Conservation (phyloP, 805 yeast genomes). For the Myxozyma kluyveri region DNA sequence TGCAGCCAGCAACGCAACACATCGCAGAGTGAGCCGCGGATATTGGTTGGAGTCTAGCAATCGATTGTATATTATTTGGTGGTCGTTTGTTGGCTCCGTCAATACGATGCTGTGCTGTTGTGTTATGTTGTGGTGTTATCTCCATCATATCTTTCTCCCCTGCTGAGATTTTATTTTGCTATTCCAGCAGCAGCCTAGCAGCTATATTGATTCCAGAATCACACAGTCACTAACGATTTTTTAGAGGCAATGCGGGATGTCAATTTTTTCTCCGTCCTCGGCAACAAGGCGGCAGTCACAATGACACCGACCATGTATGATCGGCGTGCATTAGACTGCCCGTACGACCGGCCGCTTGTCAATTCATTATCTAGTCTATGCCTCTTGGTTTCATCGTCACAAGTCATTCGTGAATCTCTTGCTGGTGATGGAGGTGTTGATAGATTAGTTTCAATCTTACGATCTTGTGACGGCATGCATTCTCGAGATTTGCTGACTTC, state of each 20-base stretch:
- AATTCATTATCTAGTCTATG: slow-evolving; percentile 89
- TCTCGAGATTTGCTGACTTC: slow-evolving; percentile 57
- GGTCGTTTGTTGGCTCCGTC: too few relatives aligned
- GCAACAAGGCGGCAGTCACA: slow-evolving; percentile 88
- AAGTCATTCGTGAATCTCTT: slow-evolving; percentile 86
- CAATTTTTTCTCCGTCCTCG: slow-evolving; percentile 71
- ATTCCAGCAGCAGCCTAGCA: too few relatives aligned
- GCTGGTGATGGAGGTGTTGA: slow-evolving; percentile 90
- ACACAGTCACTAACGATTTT: too few relatives aligned
- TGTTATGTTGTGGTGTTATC: too few relatives aligned
- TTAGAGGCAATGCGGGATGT: slow-evolving; percentile 72
- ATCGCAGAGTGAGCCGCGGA: too few relatives aligned
- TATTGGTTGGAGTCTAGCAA: too few relatives aligned
- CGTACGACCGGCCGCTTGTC: slow-evolving; percentile 84
- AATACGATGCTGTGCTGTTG: too few relatives aligned
- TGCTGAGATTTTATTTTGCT: too few relatives aligned
- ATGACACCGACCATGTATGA: slow-evolving; percentile 88
- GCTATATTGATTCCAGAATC: too few relatives aligned
- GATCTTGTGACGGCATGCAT: slow-evolving; percentile 59
- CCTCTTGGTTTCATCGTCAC: slow-evolving; percentile 77
- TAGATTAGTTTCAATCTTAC: slow-evolving; percentile 76
- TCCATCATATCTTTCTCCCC: too few relatives aligned
- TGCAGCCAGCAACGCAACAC: too few relatives aligned
- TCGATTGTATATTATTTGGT: too few relatives aligned
- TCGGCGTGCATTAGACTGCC: slow-evolving; percentile 86